Percentiles rank a stretch among this genome's conserved stretches.
phyloP scores from a whole-genome alignment of 768 basidiomycete genomes.

The Coprinopsis cinerea region DNA sequence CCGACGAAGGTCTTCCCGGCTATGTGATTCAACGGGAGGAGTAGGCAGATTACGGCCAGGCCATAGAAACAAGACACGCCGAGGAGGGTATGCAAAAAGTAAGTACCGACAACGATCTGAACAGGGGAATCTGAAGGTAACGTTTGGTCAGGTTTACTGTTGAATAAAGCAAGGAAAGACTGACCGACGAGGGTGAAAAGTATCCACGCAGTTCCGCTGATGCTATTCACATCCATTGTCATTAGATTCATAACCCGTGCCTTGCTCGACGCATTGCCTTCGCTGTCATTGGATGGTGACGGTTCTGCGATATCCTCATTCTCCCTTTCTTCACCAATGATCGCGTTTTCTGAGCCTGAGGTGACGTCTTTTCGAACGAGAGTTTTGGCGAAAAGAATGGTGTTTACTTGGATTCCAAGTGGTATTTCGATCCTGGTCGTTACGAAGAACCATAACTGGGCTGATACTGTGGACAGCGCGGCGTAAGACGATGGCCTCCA shows the following conservation, averaged over 20 bases:
- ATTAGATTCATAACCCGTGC: constrained; percentile 91
- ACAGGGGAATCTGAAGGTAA: constrained; percentile 58
- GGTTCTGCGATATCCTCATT: no score
- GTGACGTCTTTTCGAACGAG: constrained; percentile 82
- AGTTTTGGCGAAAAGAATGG: constrained; percentile 81
- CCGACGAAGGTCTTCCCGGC: constrained; percentile 72
- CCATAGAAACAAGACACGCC: constrained; percentile 76
- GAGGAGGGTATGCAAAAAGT: constrained; percentile 73
- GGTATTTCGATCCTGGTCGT: constrained; percentile 67
- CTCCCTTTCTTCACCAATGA: constrained; percentile 24
- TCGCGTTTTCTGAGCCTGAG: constrained; percentile 27
- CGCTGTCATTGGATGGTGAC: no score
- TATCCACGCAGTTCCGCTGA: constrained; percentile 81
- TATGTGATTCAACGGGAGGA: constrained; percentile 75
- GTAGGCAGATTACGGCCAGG: constrained; percentile 65
- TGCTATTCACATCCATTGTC: constrained; percentile 91
- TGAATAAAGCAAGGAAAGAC: no score
- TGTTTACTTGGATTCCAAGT: constrained; percentile 72
- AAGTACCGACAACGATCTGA: constrained; percentile 67
- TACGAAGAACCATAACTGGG: constrained; percentile 66
- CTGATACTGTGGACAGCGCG: constrained; percentile 38
- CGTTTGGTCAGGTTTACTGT: neutral
- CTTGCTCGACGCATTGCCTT: constrained; percentile 60
- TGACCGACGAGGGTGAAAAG: constrained; percentile 67
- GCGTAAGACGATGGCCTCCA: no score